These are phyloP conservation scores for Elasticomyces elasticus DNA, from an alignment of 495 filamentous ascomycete genomes.

Conservation along the genomic window DNA sequence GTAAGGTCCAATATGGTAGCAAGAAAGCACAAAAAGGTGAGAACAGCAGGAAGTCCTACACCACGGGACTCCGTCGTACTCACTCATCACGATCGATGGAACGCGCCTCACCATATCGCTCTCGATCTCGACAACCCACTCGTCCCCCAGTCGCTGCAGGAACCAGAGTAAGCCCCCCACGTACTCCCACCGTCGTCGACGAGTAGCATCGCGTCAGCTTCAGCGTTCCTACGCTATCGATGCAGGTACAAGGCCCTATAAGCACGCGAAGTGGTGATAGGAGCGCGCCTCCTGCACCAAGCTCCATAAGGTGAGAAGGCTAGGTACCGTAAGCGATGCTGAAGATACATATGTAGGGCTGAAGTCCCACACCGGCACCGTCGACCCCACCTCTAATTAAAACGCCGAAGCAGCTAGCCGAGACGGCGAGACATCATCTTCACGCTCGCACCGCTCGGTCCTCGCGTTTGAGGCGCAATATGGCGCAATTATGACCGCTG, in stretches of 20 bases:
- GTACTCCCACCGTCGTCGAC: neutral
- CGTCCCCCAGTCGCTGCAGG: neutral
- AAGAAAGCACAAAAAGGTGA: neutral
- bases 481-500: too few relatives aligned
- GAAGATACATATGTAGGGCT: neutral
- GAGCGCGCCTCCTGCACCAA: neutral
- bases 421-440: too few relatives aligned
- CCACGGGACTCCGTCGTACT: too few relatives aligned
- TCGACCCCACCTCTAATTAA: too few relatives aligned
- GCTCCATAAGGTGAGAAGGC: neutral
- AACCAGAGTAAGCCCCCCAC: neutral
- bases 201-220: neutral
- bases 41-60: neutral
- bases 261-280: neutral
- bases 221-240: neutral
- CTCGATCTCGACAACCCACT: neutral
- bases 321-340: neutral
- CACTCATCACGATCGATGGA: too few relatives aligned
- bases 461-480: too few relatives aligned
- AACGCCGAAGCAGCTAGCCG: too few relatives aligned
- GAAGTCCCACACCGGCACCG: neutral
- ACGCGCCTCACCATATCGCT: too few relatives aligned
- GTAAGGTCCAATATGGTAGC: neutral
- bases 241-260: neutral
- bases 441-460: too few relatives aligned